Base-by-base conservation (phyloP, 2,329 filamentous ascomycete genomes). In the Penicillium sp. region DNA sequence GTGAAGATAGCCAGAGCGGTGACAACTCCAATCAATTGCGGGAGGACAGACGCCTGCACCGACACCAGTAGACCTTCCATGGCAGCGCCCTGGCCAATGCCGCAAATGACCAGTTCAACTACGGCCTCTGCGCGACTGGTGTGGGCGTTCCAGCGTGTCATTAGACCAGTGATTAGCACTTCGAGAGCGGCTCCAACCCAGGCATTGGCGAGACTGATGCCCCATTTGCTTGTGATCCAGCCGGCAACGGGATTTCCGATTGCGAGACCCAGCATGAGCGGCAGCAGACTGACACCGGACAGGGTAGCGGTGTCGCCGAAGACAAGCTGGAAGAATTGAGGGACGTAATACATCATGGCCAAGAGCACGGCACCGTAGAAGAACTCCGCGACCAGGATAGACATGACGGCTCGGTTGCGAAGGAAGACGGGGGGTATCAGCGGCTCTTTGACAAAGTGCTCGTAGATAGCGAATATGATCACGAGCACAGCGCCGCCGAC, bases 341-440 rank as follows among this genome's bases (percentile, higher is more conserved):
- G 51, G 5, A 53, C 21, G 23, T 53, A 53, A 38, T 46, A 53
- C 51, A 53, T 46, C 51, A 53, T 42, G 11, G n/a, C 49, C 20
- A 53, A 69, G 5, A 67, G 54, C 12, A 75, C 60, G 5, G 76
- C 56, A 2, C 66, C 65, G 43, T 75, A 67, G 1, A 79, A 52
- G 56, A 78, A 76, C 1, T 69, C 73, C 12, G 70, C 58, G 5
- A 67, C 48, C 48, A 71, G 72, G 1, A 63, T 64, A 12, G 69
- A 61, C 1, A 60, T 30, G 0, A 61, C 64, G 11, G 76, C 79
- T 2, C 74, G 68, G 62, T 77, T 79, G 2, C 61, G 64, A 63
- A 82, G 79, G 28, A 82, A 67, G 21, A 67, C 63, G 0, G 67
- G 66, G 2, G 77, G 76, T 60, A 81, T 74, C 20, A 74, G 70